Percentiles rank a stretch among this genome's conserved stretches.
phyloP scores from a whole-genome alignment of 805 yeast species.

The Cyberlindnera xishuangbannaensis region DNA sequence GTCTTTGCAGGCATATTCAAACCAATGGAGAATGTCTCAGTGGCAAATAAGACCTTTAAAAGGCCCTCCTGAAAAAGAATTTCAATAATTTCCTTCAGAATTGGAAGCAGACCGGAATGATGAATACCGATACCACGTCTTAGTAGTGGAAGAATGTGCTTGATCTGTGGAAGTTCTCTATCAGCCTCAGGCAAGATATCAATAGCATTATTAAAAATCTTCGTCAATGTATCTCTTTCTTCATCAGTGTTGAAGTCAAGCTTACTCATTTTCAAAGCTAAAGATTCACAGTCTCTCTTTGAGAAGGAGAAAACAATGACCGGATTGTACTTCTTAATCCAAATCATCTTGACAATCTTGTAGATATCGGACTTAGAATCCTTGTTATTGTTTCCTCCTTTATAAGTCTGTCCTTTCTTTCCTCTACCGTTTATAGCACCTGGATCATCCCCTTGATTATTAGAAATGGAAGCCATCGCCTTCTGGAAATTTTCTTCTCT shows the following conservation, averaged over 20 bases:
- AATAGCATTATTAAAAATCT: constrained; percentile 88
- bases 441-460: constrained; percentile 80
- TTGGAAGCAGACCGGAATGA: constrained; percentile 94
- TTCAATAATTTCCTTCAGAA: constrained; percentile 90
- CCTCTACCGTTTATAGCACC: constrained; percentile 55
- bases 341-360: constrained; percentile 96
- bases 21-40: constrained; percentile 98
- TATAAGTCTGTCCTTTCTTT: constrained; percentile 73
- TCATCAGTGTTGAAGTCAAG: constrained; percentile 91
- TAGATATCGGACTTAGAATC: constrained; percentile 80
- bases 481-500: constrained; percentile 97
- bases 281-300: constrained; percentile 91
- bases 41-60: constrained; percentile 89
- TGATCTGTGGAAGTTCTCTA: constrained; percentile 89
- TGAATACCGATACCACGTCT: constrained; percentile 98
- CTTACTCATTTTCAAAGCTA: constrained; percentile 94
- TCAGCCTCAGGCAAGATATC: constrained; percentile 84
- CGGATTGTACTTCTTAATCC: constrained; percentile 94
- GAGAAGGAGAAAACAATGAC: constrained; percentile 98
- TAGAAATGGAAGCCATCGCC: constrained; percentile 92
- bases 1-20: constrained; percentile 99
- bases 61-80: constrained; percentile 96
- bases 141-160: constrained; percentile 80
- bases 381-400: constrained; percentile 67
- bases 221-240: constrained; percentile 85